A percentile compares a stretch with the other conserved stretches of the same genome.
Evolutionary conservation across 2,329 filamentous ascomycete genomes (phyloP).

Genomic region (Trichoderma polysporum): DNA sequence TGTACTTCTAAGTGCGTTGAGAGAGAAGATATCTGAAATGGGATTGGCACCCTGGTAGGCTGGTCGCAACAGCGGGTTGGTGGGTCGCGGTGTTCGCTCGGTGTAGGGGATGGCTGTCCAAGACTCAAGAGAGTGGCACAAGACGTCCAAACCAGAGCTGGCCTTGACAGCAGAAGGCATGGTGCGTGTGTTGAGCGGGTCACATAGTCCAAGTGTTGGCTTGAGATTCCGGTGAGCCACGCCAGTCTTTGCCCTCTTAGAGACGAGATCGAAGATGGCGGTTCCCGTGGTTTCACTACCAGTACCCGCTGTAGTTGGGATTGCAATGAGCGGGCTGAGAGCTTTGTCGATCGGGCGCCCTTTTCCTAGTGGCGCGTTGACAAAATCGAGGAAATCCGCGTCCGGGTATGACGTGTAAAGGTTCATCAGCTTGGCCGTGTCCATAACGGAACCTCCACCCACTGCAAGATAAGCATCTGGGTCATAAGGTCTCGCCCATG

Average conservation of each 20-base stretch:
- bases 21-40: constrained; percentile 94
- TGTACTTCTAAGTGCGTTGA: constrained; percentile 78
- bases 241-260: constrained; percentile 89
- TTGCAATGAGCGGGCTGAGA: constrained; percentile 74
- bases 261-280: constrained; percentile 93
- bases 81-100: constrained; percentile 77
- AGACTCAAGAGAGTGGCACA: constrained; percentile 92
- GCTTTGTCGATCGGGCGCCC: constrained; percentile 73
- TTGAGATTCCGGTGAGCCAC: constrained; percentile 95
- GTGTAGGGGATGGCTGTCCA: constrained; percentile 97
- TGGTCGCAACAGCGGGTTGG: constrained; percentile 85
- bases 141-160: constrained; percentile 85
- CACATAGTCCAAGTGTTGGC: constrained; percentile 85
- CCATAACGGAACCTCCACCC: constrained; percentile 87
- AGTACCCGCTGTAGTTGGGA: constrained; percentile 81
- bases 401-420: constrained; percentile 88
- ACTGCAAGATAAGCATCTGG: constrained; percentile 93
- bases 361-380: constrained; percentile 89
- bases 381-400: constrained; percentile 94
- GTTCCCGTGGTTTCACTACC: constrained; percentile 96
- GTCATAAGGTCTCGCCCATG: constrained; percentile 73
- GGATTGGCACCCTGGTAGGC: constrained; percentile 98
- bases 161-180: constrained; percentile 96
- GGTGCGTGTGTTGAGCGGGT: constrained; percentile 85
- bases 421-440: constrained; percentile 99